phyloP scores from a whole-genome alignment of 2,329 filamentous ascomycete genomes.

The Fulvia fulva region DNA sequence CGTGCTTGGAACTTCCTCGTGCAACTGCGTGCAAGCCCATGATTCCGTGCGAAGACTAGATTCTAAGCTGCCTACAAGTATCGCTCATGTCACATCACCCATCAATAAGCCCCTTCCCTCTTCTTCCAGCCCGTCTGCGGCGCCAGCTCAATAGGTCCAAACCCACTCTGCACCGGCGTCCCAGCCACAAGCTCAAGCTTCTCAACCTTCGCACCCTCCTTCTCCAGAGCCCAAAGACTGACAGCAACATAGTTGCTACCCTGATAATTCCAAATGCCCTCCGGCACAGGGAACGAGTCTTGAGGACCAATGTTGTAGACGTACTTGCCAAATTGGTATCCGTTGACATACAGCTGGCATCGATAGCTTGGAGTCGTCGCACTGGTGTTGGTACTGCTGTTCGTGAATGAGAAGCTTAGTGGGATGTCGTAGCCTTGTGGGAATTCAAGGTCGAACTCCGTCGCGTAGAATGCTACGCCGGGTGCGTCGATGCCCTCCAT shows the following conservation, averaged over 20 bases:
- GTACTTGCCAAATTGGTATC: constrained; percentile 68
- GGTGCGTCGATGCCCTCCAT: constrained; percentile 47
- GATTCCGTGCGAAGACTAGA: too few relatives aligned
- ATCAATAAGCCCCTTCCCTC: constrained; percentile 32
- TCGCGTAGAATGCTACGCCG: constrained; percentile 57
- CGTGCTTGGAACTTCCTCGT: too few relatives aligned
- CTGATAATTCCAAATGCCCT: constrained; percentile 67
- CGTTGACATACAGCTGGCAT: constrained; percentile 67
- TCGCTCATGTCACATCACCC: not conserved
- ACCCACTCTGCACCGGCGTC: constrained; percentile 32
- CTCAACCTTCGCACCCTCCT: constrained; percentile 54
- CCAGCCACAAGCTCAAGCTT: constrained; percentile 33
- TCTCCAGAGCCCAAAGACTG: constrained; percentile 63
- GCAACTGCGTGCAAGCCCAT: not conserved
- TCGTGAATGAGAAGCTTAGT: constrained; percentile 54
- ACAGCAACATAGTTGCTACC: constrained; percentile 67
- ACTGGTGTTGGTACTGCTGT: constrained; percentile 30
- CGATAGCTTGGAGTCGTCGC: constrained; percentile 47
- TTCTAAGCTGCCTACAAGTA: too few relatives aligned
- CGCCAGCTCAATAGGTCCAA: constrained; percentile 28
- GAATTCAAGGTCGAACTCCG: constrained; percentile 54
- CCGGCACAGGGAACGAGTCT: constrained; percentile 65
- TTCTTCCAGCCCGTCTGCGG: constrained; percentile 30
- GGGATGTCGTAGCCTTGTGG: constrained; percentile 59
- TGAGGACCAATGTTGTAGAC: constrained; percentile 74